Conservation (phyloP, 2,329 filamentous ascomycete genomes). For the Talaromyces sp. region DNA sequence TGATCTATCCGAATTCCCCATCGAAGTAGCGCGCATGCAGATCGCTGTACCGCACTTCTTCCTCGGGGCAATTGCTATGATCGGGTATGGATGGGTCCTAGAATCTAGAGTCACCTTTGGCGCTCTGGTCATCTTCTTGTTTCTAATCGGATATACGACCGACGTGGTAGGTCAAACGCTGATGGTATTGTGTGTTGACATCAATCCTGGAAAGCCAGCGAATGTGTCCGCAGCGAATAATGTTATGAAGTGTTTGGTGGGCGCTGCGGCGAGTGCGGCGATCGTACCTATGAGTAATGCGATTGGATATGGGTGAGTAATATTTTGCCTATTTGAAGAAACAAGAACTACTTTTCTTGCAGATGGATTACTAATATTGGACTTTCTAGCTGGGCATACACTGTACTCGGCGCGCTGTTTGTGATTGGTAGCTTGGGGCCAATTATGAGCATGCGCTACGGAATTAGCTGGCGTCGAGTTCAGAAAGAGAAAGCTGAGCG, state of each 20-base stretch:
- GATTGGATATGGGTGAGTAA: conserved; percentile 28
- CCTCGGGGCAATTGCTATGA: background rate
- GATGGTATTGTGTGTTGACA: conserved; percentile 62
- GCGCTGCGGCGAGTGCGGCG: conserved; percentile 41
- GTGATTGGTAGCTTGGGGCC: background rate
- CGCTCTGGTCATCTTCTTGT: background rate
- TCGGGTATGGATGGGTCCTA: conserved; percentile 10
- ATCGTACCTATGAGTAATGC: conserved; percentile 40
- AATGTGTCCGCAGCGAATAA: conserved; percentile 46
- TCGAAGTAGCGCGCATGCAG: conserved; percentile 19
- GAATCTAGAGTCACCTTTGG: background rate
- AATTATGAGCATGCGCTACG: background rate
- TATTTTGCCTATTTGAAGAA: too few relatives aligned
- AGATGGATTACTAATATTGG: too few relatives aligned
- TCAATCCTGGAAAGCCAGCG: conserved; percentile 52
- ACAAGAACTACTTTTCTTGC: too few relatives aligned
- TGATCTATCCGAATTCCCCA: conserved; percentile 20
- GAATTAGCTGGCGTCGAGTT: background rate
- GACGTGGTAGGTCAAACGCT: conserved; percentile 63
- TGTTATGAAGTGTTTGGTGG: conserved; percentile 42
- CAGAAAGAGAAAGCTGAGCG: background rate
- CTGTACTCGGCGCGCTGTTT: background rate
- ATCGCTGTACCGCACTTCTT: conserved; percentile 5
- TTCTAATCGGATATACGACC: conserved; percentile 35
- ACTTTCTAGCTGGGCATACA: conserved; percentile 38